Base-by-base conservation (phyloP, 179 eudicot genomes). In the Amaranthus tricolor region DNA sequence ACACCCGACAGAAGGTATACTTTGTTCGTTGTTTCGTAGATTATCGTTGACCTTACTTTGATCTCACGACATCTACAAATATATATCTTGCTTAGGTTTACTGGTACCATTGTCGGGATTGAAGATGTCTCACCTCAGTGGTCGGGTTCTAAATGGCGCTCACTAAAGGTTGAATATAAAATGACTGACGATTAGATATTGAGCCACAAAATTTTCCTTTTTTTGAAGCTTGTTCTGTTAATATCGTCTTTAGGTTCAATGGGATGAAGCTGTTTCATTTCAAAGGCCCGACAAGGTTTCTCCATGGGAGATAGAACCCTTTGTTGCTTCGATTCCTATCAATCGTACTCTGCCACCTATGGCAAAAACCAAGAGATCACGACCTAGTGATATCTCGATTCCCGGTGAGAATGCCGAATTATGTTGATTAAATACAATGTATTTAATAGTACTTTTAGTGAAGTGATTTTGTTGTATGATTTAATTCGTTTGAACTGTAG, bases 281-380 rank as follows among this genome's bases (percentile, higher is more conserved):
- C 82, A 62, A 45, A 85, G 98, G 72, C 97, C 96, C 6, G 97
- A 90, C 12, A 86, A 84, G 81, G 91, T 94, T 64, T 94, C 98
- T 49, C 92, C 91, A 6, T 94, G 98, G 98, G 98, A 94, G 74
- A 90, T 94, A 17, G 98, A 94, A 66, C 88, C 97, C 70, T 88
- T 88, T 66, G 86, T 68, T 62, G 82, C 90, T 72, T 83, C 92
- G 56, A 68, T 82, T 83, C 80, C 89, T 9, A 55, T 70, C 15
- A 83, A 78, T 73, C 82, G 87, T 12, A 71, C 68, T 74, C 80
- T 85, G 61, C 86, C 84, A 57, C 69, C 67, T 13, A 9, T 78
- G 31, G 31, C 71, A 8, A 94, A 88, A 87, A 85, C 68, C 73
- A 94, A 94, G 85, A 88, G 96, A 76, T 85, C 94, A 66, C 83